phyloP scores from a whole-genome alignment of 106 monocot genomes.

The Triglochin maritima region DNA sequence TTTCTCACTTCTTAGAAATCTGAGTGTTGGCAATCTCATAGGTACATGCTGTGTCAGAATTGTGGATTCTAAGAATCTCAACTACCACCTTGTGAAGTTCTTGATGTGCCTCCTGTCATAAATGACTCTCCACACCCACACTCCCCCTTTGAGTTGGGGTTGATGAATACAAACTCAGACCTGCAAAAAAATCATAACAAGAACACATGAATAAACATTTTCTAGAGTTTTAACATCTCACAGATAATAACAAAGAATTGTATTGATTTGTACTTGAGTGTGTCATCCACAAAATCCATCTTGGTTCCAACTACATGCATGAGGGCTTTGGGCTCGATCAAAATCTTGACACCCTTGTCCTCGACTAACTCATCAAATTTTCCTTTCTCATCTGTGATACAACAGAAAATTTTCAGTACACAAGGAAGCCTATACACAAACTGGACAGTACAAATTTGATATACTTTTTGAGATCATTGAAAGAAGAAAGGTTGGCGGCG shows the following conservation, averaged over 20 bases:
- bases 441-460: too few species aligned
- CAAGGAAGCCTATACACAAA: neutral
- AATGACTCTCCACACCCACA: slow-evolving; percentile 35
- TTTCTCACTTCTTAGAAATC: too few species aligned
- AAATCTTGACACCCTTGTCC: slow-evolving; percentile 85
- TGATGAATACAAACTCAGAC: slow-evolving; percentile 31
- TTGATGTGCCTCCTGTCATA: slow-evolving; percentile 13
- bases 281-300: slow-evolving; percentile 96
- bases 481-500: too few species aligned
- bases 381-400: slow-evolving; percentile 61
- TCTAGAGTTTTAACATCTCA: neutral
- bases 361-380: slow-evolving; percentile 88
- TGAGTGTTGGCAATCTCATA: too few species aligned
- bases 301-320: slow-evolving; percentile 95
- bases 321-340: slow-evolving; percentile 90
- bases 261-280: slow-evolving; percentile 41
- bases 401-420: neutral
- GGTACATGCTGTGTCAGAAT: too few species aligned
- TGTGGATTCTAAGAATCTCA: neutral
- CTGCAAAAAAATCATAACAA: slow-evolving; percentile 9
- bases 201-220: neutral
- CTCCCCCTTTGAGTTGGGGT: slow-evolving; percentile 25
- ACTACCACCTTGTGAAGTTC: neutral
- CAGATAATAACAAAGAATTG: slow-evolving; percentile 2
- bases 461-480: too few species aligned